Percentiles rank a stretch among this genome's conserved stretches.
These are phyloP conservation scores for Rheum nobile DNA, from an alignment of 148 eudicot species.

Conservation along the genomic window DNA sequence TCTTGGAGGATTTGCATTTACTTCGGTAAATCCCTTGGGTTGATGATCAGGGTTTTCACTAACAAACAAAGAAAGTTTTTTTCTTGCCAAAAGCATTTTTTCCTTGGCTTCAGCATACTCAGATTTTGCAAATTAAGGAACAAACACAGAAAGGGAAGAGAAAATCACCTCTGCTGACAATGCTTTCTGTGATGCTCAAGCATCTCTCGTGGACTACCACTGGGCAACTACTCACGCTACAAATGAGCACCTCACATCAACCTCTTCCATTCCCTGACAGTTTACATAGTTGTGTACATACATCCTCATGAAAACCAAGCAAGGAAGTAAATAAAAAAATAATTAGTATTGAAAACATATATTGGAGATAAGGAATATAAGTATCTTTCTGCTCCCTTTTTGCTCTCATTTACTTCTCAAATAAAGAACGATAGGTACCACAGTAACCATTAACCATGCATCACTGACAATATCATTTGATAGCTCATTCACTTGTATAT, in stretches of 20 bases:
- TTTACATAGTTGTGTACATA: too few species aligned
- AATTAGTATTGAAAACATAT: too few species aligned
- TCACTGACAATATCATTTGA: too few species aligned
- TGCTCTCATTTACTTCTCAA: too few species aligned
- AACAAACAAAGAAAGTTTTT: conserved; percentile 39
- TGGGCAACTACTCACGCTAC: conserved; percentile 45
- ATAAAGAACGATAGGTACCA: too few species aligned
- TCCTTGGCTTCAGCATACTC: conserved; percentile 39
- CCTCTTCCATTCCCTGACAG: too few species aligned
- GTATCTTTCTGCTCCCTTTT: too few species aligned
- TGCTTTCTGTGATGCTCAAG: conserved; percentile 32
- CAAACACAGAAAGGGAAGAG: conserved; percentile 79
- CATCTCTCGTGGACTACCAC: conserved; percentile 61
- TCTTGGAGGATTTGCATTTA: conserved; percentile 11
- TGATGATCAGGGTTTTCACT: conserved; percentile 19
- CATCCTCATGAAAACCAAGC: too few species aligned
- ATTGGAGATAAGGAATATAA: too few species aligned
- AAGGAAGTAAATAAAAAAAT: too few species aligned
- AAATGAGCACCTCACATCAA: conserved; percentile 35
- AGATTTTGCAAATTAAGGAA: conserved; percentile 48
- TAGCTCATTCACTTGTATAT: too few species aligned
- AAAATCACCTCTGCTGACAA: conserved; percentile 47
- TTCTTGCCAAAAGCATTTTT: conserved; percentile 29
- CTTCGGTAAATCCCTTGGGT: conserved; percentile 13
- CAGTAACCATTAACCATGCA: too few species aligned